Percentiles rank a stretch among this genome's conserved stretches.
Evolutionary conservation across 208 protist genomes (phyloP).

Genomic region (Crithidia acanthocephali): DNA sequence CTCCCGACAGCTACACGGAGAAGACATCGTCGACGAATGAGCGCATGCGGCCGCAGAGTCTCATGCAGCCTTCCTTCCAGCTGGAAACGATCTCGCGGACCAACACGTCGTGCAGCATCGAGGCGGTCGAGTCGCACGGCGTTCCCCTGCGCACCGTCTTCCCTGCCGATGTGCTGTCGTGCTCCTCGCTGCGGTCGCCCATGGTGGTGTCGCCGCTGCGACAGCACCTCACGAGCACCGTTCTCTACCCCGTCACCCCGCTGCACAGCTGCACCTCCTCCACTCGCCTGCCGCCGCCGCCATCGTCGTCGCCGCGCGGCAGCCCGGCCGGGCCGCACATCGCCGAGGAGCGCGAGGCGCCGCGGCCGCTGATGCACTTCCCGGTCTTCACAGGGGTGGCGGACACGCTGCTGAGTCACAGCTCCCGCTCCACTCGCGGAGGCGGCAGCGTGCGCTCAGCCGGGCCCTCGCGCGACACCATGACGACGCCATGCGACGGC

Average conservation of each 20-base stretch:
- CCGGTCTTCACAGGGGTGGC: neutral
- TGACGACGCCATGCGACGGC: neutral
- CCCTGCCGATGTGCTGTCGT: neutral
- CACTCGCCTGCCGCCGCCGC: neutral
- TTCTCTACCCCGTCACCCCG: neutral
- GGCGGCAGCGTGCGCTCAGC: neutral
- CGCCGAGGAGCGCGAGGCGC: neutral
- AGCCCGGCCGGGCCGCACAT: neutral
- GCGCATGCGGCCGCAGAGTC: neutral
- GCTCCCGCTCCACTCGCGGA: neutral
- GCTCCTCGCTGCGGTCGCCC: neutral
- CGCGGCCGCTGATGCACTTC: constrained; percentile 1
- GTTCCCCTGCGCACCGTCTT: neutral
- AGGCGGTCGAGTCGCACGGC: neutral
- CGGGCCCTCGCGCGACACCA: neutral
- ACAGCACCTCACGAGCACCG: neutral
- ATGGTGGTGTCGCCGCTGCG: neutral
- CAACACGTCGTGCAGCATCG: neutral
- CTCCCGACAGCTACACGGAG: too few species aligned
- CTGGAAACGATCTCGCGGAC: neutral
- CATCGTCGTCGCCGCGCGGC: neutral
- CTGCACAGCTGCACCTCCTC: neutral
- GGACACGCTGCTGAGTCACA: neutral
- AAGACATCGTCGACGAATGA: too few species aligned
- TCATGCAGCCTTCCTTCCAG: neutral